These are phyloP conservation scores for Pinus albicaulis DNA, from an alignment of 75 land plant genomes.

Conservation along the genomic window DNA sequence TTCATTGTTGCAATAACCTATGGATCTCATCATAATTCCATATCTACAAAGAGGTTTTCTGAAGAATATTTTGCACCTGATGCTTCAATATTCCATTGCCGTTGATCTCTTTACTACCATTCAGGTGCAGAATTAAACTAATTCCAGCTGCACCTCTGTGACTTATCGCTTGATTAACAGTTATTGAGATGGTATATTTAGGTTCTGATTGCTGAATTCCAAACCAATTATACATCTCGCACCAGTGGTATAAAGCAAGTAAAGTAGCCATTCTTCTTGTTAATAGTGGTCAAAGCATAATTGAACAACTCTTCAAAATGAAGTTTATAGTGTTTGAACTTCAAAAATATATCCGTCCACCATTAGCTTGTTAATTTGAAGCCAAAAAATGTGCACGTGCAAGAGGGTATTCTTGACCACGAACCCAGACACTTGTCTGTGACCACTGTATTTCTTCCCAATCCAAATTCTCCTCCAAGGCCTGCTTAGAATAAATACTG, in stretches of 20 bases:
- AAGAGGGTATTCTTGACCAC: constrained; percentile 73
- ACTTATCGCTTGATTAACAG: not conserved
- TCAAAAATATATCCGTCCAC: not conserved
- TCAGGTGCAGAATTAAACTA: not conserved
- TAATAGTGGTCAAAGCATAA: not conserved
- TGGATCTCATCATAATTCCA: not conserved
- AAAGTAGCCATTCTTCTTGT: not conserved
- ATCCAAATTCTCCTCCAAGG: constrained; percentile 65
- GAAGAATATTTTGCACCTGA: not conserved
- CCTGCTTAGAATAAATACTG: constrained; percentile 31
- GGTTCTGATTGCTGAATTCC: not conserved
- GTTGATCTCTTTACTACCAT: not conserved
- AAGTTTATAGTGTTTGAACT: not conserved
- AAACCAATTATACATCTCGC: not conserved
- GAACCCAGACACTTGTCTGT: constrained; percentile 84
- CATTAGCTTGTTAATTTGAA: constrained; percentile 20
- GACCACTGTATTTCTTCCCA: constrained; percentile 98
- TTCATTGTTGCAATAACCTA: not conserved
- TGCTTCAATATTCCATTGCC: not conserved
- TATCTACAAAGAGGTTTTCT: not conserved
- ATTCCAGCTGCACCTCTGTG: not conserved
- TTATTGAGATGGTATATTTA: not conserved
- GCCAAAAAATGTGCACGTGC: constrained; percentile 84
- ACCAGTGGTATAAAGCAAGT: not conserved
- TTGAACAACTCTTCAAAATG: not conserved